A percentile compares a stretch with the other conserved stretches of the same genome.
Conservation (phyloP, 148 eudicot genomes). For the Rhododendron ferrugineum region DNA sequence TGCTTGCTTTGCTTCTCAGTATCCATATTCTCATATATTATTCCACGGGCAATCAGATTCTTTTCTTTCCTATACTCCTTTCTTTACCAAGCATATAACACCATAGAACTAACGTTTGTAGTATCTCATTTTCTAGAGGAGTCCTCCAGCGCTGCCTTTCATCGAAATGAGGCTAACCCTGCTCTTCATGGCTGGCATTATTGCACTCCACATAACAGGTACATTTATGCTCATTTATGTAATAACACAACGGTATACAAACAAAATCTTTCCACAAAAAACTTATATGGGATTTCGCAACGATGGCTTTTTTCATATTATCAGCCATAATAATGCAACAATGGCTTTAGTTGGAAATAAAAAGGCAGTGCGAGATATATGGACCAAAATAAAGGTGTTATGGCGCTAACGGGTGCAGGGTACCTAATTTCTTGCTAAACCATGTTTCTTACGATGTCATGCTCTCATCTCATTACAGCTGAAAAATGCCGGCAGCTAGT, state of each 20-base stretch:
- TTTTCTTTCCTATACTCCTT: background rate
- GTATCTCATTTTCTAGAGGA: background rate
- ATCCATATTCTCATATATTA: background rate
- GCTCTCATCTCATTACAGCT: constrained; percentile 22
- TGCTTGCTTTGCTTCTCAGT: constrained; percentile 20
- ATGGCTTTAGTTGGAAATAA: background rate
- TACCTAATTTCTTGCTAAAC: background rate
- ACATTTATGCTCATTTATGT: background rate
- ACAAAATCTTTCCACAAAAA: background rate
- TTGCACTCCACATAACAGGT: constrained; percentile 24
- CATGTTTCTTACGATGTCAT: background rate
- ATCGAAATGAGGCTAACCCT: constrained; percentile 9
- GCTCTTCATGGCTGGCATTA: constrained; percentile 19
- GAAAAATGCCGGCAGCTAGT: constrained; percentile 38
- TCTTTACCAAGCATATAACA: background rate
- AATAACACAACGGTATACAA: background rate
- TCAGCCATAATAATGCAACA: background rate
- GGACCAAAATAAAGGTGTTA: background rate
- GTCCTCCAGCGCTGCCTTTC: background rate
- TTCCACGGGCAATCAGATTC: background rate
- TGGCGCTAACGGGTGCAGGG: background rate
- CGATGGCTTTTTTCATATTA: too few relatives aligned
- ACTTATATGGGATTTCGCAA: too few relatives aligned
- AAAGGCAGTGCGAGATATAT: background rate
- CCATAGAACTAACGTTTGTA: background rate